These are phyloP conservation scores for Rhizophora apiculata DNA, from an alignment of 345 rosid genomes.

Conservation along the genomic window DNA sequence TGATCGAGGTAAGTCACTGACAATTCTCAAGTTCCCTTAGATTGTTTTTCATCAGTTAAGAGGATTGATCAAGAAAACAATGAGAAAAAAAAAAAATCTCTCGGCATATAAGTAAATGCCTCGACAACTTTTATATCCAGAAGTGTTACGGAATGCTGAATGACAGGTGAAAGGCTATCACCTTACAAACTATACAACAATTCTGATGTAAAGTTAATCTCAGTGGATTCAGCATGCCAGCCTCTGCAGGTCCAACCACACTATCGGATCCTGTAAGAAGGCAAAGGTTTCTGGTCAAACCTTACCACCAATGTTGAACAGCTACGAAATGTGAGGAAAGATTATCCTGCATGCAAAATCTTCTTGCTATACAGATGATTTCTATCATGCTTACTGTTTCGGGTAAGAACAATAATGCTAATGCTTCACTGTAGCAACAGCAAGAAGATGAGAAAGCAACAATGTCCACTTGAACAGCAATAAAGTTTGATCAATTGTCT, in stretches of 20 bases:
- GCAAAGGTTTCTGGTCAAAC: neutral
- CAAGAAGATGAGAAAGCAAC: neutral
- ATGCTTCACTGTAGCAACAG: neutral
- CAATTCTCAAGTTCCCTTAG: no score
- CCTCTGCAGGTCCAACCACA: neutral
- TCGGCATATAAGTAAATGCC: no score
- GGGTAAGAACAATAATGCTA: neutral
- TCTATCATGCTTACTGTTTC: neutral
- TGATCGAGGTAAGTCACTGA: no score
- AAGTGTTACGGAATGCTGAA: no score
- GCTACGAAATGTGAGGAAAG: neutral
- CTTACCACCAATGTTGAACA: neutral
- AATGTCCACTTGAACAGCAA: neutral
- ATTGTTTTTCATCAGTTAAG: no score
- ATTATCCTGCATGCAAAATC: neutral
- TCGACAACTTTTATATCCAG: no score
- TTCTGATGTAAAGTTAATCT: no score
- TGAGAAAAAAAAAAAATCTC: no score
- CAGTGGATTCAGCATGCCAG: no score
- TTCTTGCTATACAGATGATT: neutral
- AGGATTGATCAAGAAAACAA: no score
- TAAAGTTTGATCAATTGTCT: neutral
- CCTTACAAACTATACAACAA: no score
- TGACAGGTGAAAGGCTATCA: no score
- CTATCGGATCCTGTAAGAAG: neutral